Base-by-base conservation (phyloP, 441 rosid genomes). In the Macaranga tanarius region DNA sequence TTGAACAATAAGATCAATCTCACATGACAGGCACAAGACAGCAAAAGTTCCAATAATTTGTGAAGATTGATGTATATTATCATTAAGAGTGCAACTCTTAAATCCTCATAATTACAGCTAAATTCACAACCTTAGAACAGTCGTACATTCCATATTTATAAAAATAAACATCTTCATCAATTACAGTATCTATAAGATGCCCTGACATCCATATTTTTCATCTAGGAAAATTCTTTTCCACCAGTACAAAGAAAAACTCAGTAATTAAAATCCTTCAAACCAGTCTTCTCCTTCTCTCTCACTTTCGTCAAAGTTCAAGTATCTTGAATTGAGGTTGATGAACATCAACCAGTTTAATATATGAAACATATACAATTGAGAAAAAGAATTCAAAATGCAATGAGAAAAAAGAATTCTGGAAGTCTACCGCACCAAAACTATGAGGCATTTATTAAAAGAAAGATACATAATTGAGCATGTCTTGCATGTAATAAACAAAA, bases 1-100 rank as follows among this genome's bases (percentile, higher is more conserved):
- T 38, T 17, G 10, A 52, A 62, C 61, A 61, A 50, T 47, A 74
- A n/a, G 64, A 20, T 69, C 22, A 74, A 15, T 69, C 31, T 52
- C 51, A 48, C 50, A n/a, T 1, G 38, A 31, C 38, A 31, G 38
- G 38, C 38, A 31, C 38, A 31, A 5, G 38, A 31, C 38, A 31
- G 2, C 5, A 2, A 2, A 31, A 31, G 1, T 31, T 31, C 38
- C 38, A 31, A 31, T 31, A 31, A 31, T 1, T 31, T 31, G 1
- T 31, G 0, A 34, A 31, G 22, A 54, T n/a, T 15, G 19, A n/a
- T 34, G 17, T 19, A 55, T 10, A 9, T 16, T 31, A 31, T 42
- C 45, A 55, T 10, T 4, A 44, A 3, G 4, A 1, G 52, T 16
- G 26, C 25, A 4, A 71, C 28, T 25, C 19, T 31, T 20, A 0